Conservation (phyloP, 208 protist species). For the Acanthamoeba quina region DNA sequence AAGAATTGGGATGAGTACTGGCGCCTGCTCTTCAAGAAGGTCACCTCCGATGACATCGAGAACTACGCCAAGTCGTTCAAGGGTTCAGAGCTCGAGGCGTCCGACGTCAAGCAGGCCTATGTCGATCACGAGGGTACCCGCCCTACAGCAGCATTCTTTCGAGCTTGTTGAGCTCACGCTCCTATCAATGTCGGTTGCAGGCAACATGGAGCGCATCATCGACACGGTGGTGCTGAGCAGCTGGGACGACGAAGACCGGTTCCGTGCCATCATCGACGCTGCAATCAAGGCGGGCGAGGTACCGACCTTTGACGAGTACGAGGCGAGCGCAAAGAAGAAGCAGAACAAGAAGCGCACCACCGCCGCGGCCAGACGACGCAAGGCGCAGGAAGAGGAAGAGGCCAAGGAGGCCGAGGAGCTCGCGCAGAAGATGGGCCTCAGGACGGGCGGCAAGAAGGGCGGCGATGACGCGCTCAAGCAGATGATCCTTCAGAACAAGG, state of each 20-base stretch:
- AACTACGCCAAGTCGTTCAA: conserved; percentile 53
- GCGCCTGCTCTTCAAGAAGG: conserved; percentile 64
- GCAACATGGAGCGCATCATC: conserved; percentile 62
- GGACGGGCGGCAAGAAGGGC: background rate
- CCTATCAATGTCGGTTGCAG: background rate
- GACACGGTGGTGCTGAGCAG: conserved; percentile 43
- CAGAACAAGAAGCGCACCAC: background rate
- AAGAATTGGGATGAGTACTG: conserved; percentile 64
- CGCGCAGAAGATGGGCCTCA: conserved; percentile 36
- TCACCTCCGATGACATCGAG: conserved; percentile 52
- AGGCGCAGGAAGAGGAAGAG: conserved; percentile 1
- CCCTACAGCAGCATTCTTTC: background rate
- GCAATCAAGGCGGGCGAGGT: conserved; percentile 15
- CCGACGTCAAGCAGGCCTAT: conserved; percentile 55
- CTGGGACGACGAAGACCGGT: conserved; percentile 65
- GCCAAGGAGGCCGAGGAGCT: conserved; percentile 64
- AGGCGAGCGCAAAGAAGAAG: background rate
- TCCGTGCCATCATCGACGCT: conserved; percentile 39
- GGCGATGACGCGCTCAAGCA: conserved; percentile 19
- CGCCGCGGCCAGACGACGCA: background rate
- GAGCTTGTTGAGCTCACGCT: background rate
- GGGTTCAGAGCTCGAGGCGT: conserved; percentile 6
- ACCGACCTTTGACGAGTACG: background rate
- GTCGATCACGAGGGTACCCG: conserved; percentile 16
- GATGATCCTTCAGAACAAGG: conserved; percentile 35